These are phyloP conservation scores for Saccharum officinarum DNA, from an alignment of 176 grass and related monocot genomes.

Conservation along the genomic window DNA sequence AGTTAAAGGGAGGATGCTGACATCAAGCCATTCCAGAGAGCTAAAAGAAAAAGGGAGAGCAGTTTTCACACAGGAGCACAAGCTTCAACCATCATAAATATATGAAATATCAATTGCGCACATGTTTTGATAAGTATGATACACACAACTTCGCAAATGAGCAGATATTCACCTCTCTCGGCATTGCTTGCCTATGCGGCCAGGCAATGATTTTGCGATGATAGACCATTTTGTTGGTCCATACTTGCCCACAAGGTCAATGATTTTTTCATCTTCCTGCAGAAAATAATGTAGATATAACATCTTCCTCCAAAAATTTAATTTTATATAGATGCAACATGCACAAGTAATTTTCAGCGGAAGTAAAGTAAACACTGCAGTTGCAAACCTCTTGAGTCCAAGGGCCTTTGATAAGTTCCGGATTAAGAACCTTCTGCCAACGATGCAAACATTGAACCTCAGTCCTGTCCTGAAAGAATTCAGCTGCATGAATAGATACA, in stretches of 20 bases:
- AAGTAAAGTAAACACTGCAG: constrained; percentile 18
- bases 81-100: background rate
- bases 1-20: background rate
- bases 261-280: constrained; percentile 94
- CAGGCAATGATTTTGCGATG: constrained; percentile 87
- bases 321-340: background rate
- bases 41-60: background rate
- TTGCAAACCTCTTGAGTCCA: constrained; percentile 89
- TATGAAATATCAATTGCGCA: background rate
- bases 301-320: constrained; percentile 28
- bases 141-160: background rate
- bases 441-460: constrained; percentile 98
- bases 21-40: background rate
- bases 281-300: constrained; percentile 36
- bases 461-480: constrained; percentile 85
- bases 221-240: constrained; percentile 98
- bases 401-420: constrained; percentile 97
- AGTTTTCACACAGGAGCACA: background rate
- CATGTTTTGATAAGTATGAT: background rate
- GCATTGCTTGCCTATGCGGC: constrained; percentile 97
- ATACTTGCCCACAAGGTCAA: constrained; percentile 82
- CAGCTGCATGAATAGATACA: constrained; percentile 59
- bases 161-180: constrained; percentile 76
- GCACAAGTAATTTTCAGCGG: constrained; percentile 2
- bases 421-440: constrained; percentile 99